Evolutionary conservation across 2,329 filamentous ascomycete species (phyloP).

Genomic region (Cladosporium sphaerospermum): DNA sequence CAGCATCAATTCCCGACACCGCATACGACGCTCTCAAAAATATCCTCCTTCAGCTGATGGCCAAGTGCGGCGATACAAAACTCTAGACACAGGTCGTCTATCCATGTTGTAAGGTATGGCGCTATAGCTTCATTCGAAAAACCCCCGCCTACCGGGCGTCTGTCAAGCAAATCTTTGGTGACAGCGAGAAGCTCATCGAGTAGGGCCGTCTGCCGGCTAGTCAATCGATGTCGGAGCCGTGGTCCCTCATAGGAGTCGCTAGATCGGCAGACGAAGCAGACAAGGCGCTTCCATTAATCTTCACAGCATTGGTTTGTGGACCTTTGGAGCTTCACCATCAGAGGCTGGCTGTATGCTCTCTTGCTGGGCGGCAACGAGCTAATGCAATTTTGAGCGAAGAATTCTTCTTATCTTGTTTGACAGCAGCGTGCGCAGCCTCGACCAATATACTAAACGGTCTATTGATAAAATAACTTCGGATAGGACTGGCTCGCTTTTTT

Average conservation of each 20-base stretch:
- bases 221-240: slow-evolving; percentile 10
- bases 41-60: slow-evolving; percentile 14
- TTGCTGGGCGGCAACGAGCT: slow-evolving; percentile 13
- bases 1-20: slow-evolving; percentile 13
- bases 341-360: slow-evolving; percentile 5
- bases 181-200: background rate
- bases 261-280: slow-evolving; percentile 15
- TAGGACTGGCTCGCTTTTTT: background rate
- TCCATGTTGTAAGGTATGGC: background rate
- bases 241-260: background rate
- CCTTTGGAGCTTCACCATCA: slow-evolving; percentile 16
- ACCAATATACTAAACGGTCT: slow-evolving; percentile 2
- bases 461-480: background rate
- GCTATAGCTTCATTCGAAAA: too few species aligned
- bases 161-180: background rate
- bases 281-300: slow-evolving; percentile 15
- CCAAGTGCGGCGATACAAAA: slow-evolving; percentile 18
- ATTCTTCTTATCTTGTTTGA: slow-evolving; percentile 13
- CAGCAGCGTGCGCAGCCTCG: slow-evolving; percentile 3
- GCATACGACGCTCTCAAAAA: slow-evolving; percentile 19
- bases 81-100: slow-evolving; percentile 12
- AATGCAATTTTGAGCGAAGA: slow-evolving; percentile 14
- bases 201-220: slow-evolving; percentile 7
- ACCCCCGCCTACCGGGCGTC: too few species aligned
- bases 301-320: slow-evolving; percentile 14